Evolutionary conservation across 2,329 filamentous ascomycete genomes (phyloP).

Genomic region (Colletotrichum spaethianum): DNA sequence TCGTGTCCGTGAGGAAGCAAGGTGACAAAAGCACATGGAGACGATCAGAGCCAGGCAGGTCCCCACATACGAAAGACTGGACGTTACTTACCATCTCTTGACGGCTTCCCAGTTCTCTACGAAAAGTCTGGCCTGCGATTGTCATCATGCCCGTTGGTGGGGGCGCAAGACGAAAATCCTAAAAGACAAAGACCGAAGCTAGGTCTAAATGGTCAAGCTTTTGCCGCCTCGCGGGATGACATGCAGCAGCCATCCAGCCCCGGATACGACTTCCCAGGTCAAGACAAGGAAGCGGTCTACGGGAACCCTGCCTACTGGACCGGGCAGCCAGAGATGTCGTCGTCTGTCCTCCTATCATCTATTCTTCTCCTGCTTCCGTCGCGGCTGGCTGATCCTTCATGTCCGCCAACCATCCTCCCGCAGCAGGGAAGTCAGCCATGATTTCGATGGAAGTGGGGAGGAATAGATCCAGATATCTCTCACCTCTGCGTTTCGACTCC

Average conservation of each 20-base stretch:
- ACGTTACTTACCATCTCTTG: background rate
- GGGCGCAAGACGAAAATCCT: background rate
- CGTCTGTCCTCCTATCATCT: background rate
- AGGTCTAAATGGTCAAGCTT: background rate
- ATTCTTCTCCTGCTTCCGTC: background rate
- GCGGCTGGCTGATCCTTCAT: background rate
- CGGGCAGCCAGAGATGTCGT: background rate
- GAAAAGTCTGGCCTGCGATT: no score
- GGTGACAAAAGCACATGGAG: background rate
- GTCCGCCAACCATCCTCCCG: background rate
- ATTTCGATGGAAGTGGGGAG: background rate
- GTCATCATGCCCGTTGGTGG: background rate
- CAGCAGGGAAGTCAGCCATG: background rate
- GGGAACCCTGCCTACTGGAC: background rate
- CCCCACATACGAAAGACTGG: background rate
- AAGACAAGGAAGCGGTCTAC: background rate
- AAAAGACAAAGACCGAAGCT: background rate
- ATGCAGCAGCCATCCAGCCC: background rate
- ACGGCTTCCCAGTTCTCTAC: no score
- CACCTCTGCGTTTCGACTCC: background rate
- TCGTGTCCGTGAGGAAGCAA: background rate
- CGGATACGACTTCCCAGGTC: background rate
- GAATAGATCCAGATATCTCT: background rate
- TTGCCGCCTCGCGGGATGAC: background rate
- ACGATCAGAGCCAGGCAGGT: background rate